These are phyloP conservation scores for Bruguiera parviflora DNA, from an alignment of 345 rosid genomes.

Conservation along the genomic window DNA sequence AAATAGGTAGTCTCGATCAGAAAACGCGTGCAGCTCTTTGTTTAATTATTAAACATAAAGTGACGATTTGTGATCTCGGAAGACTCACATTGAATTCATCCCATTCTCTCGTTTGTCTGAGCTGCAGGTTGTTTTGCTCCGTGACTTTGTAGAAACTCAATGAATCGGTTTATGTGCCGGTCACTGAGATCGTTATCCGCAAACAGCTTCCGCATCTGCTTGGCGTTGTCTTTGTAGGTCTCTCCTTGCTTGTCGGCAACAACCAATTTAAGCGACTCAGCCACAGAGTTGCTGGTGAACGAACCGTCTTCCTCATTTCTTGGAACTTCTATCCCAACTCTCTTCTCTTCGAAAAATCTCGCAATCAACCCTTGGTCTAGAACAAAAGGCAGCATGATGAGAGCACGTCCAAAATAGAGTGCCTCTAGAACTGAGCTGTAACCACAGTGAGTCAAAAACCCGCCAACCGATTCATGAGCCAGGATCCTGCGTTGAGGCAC, in stretches of 20 bases:
- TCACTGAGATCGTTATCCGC: not conserved
- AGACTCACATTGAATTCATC: no score
- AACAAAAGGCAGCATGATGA: not conserved
- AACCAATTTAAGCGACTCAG: not conserved
- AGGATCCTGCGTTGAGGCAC: not conserved
- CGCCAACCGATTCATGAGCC: not conserved
- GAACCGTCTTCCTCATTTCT: not conserved
- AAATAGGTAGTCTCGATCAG: no score
- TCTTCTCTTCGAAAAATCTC: not conserved
- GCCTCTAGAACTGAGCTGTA: constrained; percentile 1
- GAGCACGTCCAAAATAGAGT: not conserved
- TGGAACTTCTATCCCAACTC: not conserved
- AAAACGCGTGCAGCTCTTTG: no score
- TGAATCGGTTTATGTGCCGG: not conserved
- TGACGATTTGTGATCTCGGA: no score
- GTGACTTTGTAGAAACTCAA: not conserved
- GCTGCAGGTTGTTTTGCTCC: not conserved
- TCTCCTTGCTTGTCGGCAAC: not conserved
- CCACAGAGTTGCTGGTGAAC: not conserved
- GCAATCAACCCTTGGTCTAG: constrained; percentile 4
- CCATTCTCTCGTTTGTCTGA: no score
- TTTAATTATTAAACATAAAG: no score
- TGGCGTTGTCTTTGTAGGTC: not conserved
- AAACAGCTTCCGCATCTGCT: not conserved
- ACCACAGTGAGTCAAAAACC: constrained; percentile 3